Base-by-base conservation (phyloP, 2,329 filamentous ascomycete genomes). In the Dactylella cylindrospora region DNA sequence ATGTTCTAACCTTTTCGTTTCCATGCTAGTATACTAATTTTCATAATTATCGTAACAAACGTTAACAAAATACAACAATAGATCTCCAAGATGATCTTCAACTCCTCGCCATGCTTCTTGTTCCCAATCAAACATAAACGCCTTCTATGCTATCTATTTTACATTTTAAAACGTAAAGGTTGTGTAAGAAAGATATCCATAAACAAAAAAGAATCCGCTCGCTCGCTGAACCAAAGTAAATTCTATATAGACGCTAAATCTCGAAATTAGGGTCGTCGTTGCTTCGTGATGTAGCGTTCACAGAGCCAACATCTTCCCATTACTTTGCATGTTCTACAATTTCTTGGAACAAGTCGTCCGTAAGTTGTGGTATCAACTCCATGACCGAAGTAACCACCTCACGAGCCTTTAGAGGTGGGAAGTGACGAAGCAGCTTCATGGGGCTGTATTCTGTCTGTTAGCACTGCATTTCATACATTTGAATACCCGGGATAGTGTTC, bases 401-500 rank as follows among this genome's bases (percentile, higher is more conserved):
- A 12, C 59, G 44, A 3, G 90, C 86, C 67, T 95, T 84, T 20
- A 96, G 77, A 3, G 86, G 82, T 5, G 90, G 90, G 68, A 96
- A 89, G 1, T 86, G 90, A 53, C 90, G 81, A n/a, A 96, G 77
- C 12, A 95, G 81, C 71, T 93, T 93, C 70, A 94, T 96, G 7
- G 93, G 93, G 70, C 93, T 97, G 68, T 23, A 12, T 26, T 8
- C 25, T n/a, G 17, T 66, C 13, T 70, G 69, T 74, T 66, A 72
- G 68, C 38, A 57, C 50, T 17, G 26, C 32, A 19, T 2, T 4
- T 3, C 10, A 12, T 33, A 15, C 6, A 12, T 33, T 26, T 46
- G 10, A 33, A 17, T 40, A 35, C 29, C 10, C 19, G 22, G 20
- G 20, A 31, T 5, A 29, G 15, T 15, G 25, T 17, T 72, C 78